Evolutionary conservation across 768 basidiomycete genomes (phyloP), one percentile per base, ranked within the genome.

Genomic region (Candolleomyces aberdarensis): DNA sequence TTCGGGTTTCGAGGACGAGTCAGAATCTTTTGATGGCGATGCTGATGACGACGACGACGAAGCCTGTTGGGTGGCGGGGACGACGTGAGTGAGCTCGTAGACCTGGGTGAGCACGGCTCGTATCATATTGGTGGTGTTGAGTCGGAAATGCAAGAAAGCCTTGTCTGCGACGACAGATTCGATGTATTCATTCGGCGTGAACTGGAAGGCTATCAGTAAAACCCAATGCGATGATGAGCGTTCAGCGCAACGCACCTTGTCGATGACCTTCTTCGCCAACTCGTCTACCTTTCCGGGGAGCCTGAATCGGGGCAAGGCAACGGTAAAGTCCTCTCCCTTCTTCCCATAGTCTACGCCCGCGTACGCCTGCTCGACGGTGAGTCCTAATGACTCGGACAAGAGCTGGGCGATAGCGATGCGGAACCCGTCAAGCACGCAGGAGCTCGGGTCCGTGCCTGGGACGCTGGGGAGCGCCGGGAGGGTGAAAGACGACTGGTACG

Each of bases 321-420:
- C 84, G 0, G 91, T 90, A 66, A 97, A 94, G 75, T 98, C 96
- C 48, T 83, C 87, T n/a, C 91, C 93, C 74, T 96, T 96, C 76
- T 96, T 94, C 40, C 92, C 93, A 64, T 89, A 91, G 71, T 95
- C 90, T 0, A 97, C 89, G 20, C 92, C 95, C 22, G 82, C 71
- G 74, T 92, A 97, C 0, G 87, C 93, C 67, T 92, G 85, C 44
- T 91, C 90, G 29, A 93, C 62, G 0, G 88, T 80, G 56, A 96
- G 74, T 31, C 86, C 85, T 7, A 93, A 74, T 0, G 85, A 82
- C 55, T 89, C 85, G 8, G 86, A 83, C 31, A 93, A 69, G 62
- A 83, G 80, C 67, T 87, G 80, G 4, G 94, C 92, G 66, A 94
- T 90, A 43, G 92, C 83, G n/a, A 82, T 86, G 57, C 91, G 81